Base-by-base conservation (phyloP, 129 eudicot genomes). In the Kitagawia praeruptora region DNA sequence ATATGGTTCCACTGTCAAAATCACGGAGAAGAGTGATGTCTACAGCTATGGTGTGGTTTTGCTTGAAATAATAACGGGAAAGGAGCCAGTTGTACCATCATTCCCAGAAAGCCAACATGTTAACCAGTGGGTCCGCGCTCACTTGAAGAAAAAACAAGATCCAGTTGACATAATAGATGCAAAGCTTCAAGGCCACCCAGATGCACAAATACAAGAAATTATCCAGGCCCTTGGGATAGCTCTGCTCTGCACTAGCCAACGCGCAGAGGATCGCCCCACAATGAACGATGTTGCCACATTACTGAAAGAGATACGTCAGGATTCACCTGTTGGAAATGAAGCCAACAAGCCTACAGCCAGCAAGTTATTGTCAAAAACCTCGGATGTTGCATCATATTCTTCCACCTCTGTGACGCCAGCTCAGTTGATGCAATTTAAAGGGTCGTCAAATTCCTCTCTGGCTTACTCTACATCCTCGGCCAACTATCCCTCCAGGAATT, bases 211-310 rank as follows among this genome's bases (percentile, higher is more conserved):
- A 39, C 98, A 94, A 78, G 98, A 94, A 80, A 94, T 94, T 92
- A 87, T 94, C 39, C 98, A 94, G 81, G 92, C 93, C 37, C 88
- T 94, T 18, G 98, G 98, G 19, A 94, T 94, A 70, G 88, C 98
- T 38, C 86, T 94, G 19, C 78, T 94, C 53, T 94, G 98, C 85
- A 93, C 98, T 1, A 91, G 98, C 80, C 84, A 88, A 47, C 87
- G 97, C 1, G 86, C 91, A 5, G 97, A 88, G 45, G 98, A 94
- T 78, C 83, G 98, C 4, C 98, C 98, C 16, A 84, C 96, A 34
- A 94, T 94, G 98, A 94, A 94, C 80, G 98, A 94, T 34, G 97
- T 94, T 4, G 98, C 88, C 70, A 97, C 93, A 4, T 80, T 94
- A 13, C 74, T 94, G 80, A 83, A 81, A 75, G 98, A 89, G 73